Percentiles rank a stretch among this genome's conserved stretches.
Conservation (phyloP, 805 yeast genomes). For the Ogataea glucozyma region DNA sequence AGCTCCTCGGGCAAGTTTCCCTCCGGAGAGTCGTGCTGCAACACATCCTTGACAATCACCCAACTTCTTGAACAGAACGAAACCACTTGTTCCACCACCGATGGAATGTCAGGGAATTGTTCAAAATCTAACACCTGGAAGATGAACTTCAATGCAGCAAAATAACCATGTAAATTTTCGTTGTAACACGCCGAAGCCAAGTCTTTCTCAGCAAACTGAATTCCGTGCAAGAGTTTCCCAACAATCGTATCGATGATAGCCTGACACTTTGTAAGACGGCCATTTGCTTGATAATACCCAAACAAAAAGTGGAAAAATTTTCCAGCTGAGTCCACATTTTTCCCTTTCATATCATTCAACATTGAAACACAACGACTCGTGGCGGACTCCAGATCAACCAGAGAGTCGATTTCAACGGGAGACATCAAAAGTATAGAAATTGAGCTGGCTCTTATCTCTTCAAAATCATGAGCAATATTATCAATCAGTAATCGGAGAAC, state of each 20-base stretch:
- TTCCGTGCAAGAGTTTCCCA: conserved; percentile 34
- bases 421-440: conserved; percentile 47
- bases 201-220: conserved; percentile 37
- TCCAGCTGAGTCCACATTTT: conserved; percentile 81
- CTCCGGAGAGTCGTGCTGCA: conserved; percentile 72
- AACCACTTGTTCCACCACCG: conserved; percentile 14
- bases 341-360: conserved; percentile 48
- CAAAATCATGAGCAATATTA: conserved; percentile 67
- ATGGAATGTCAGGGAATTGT: conserved; percentile 6
- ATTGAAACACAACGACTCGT: conserved; percentile 28
- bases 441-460: conserved; percentile 66
- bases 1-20: conserved; percentile 56
- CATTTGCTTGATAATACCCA: conserved; percentile 32
- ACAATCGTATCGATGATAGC: conserved; percentile 37
- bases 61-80: conserved; percentile 35
- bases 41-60: conserved; percentile 46
- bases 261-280: conserved; percentile 20
- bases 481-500: conserved; percentile 55
- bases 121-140: conserved; percentile 25
- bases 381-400: conserved; percentile 24
- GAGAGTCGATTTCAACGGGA: conserved; percentile 36
- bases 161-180: conserved; percentile 68
- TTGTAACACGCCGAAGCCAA: conserved; percentile 46
- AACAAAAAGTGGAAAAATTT: conserved; percentile 56
- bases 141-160: conserved; percentile 53